Conservation (phyloP, 2,329 filamentous ascomycete genomes). For the Scorias spongiosa region DNA sequence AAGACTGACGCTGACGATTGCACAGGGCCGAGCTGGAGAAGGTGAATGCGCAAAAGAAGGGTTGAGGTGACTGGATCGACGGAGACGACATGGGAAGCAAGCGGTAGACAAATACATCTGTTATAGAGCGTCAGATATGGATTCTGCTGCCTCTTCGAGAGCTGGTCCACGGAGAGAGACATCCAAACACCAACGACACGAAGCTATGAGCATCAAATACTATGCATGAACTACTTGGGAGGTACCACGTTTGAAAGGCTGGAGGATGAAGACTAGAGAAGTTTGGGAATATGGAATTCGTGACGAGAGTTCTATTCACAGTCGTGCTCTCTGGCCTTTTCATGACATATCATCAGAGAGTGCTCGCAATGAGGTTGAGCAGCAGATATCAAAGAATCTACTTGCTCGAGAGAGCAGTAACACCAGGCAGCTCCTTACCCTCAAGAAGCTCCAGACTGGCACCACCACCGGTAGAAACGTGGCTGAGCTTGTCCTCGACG, state of each 20-base stretch:
- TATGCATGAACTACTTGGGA: no score
- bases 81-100: no score
- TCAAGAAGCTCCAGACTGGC: constrained; percentile 91
- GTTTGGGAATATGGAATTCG: not conserved
- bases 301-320: not conserved
- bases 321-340: no score
- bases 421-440: constrained; percentile 94
- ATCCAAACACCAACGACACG: no score
- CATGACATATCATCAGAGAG: not conserved
- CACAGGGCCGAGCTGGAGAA: constrained; percentile 82
- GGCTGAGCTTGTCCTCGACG: constrained; percentile 91
- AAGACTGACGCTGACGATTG: constrained; percentile 1
- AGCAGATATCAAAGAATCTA: constrained; percentile 21
- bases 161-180: no score
- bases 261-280: not conserved
- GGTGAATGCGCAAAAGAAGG: constrained; percentile 47
- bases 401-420: constrained; percentile 72
- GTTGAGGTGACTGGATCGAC: constrained; percentile 1
- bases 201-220: no score
- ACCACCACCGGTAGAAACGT: constrained; percentile 94
- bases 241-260: no score
- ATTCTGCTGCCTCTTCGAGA: no score
- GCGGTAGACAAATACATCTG: no score
- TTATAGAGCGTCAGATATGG: no score
- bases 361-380: not conserved